Base-by-base conservation (phyloP, 768 basidiomycete species). In the Lactifluus rugatus region DNA sequence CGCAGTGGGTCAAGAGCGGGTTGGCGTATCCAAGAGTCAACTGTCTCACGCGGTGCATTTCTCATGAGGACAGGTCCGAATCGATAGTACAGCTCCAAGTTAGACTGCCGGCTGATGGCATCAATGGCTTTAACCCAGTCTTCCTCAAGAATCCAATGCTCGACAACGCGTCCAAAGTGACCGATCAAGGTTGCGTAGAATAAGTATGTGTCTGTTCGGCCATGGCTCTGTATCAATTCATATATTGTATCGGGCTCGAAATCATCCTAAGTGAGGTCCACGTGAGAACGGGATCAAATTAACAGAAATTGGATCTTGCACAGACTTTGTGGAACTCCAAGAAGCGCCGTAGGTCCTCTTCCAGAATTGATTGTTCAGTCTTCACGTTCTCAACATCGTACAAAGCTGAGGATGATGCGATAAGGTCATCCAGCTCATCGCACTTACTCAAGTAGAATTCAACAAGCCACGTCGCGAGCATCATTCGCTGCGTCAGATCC, bases 401-500 rank as follows among this genome's bases (percentile, higher is more conserved):
- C 11, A 86, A 82, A 14, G 83, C 77, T 1, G 82, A 82, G 70
- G 93, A 92, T 0, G 94, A 89, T 0, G 92, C 93, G 26, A 94
- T 83, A 17, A 93, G 77, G 67, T 98, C 96, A 67, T 99, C 96
- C 51, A 98, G 75, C 61, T 95, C 91, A 66, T 96, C 95, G 70
- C 90, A 93, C 75, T 96, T 98, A 71, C 89, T 89, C 16, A 99
- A 81, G 68, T 93, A 97, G 63, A 98, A 92, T 70, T 99, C 96
- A 31, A 96, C 87, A 13, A 99, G 82, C 96, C 96, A 99, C 0
- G 93, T 97, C 17, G 96, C 94, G 19, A 99, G 75, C 84, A 98
- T 93, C 87, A 93, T 93, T 41, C 96, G 81, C 69, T 97, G 94
- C 0, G 92, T 93, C 39, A 88, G 64, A 66, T 96, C 93, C 94